These are phyloP conservation scores for Blastobotrys aristatus DNA, from an alignment of 1,139 yeast species.

Conservation along the genomic window DNA sequence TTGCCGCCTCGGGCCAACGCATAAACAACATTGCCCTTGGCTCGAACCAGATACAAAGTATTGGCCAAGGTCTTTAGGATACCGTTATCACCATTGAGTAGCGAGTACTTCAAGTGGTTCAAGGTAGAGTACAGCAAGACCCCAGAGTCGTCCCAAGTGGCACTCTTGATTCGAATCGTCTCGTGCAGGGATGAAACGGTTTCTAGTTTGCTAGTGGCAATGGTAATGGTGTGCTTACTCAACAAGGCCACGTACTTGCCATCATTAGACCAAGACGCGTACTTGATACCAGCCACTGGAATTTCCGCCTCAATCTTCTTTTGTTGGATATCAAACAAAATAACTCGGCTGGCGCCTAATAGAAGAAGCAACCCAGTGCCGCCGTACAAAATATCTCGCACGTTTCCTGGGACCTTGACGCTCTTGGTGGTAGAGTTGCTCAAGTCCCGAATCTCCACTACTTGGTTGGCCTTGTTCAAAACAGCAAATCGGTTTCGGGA, in stretches of 20 bases:
- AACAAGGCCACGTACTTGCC: constrained; percentile 84
- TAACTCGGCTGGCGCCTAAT: constrained; percentile 65
- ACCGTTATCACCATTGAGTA: constrained; percentile 92
- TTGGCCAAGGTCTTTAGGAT: constrained; percentile 88
- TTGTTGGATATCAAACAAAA: constrained; percentile 90
- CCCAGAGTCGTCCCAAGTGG: constrained; percentile 95
- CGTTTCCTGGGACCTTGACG: constrained; percentile 66
- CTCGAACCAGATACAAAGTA: constrained; percentile 79
- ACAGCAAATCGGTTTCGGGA: constrained; percentile 93
- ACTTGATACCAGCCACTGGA: constrained; percentile 67
- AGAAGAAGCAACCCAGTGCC: constrained; percentile 78
- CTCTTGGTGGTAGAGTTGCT: constrained; percentile 76
- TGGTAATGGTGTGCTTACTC: constrained; percentile 88
- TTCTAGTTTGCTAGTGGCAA: constrained; percentile 76
- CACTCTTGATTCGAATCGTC: constrained; percentile 94
- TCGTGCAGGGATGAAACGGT: constrained; percentile 85
- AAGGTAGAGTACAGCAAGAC: constrained; percentile 89
- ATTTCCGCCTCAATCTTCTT: constrained; percentile 70
- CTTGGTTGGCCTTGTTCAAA: constrained; percentile 57
- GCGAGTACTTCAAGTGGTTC: constrained; percentile 90
- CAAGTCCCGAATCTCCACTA: constrained; percentile 78
- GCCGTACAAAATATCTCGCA: constrained; percentile 74
- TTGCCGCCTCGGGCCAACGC: constrained; percentile 83
- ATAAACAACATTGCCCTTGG: constrained; percentile 64
- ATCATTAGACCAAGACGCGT: constrained; percentile 83